Evolutionary conservation across 2,329 filamentous ascomycete genomes (phyloP).

Genomic region (Lasiodiplodia hormozganensis): DNA sequence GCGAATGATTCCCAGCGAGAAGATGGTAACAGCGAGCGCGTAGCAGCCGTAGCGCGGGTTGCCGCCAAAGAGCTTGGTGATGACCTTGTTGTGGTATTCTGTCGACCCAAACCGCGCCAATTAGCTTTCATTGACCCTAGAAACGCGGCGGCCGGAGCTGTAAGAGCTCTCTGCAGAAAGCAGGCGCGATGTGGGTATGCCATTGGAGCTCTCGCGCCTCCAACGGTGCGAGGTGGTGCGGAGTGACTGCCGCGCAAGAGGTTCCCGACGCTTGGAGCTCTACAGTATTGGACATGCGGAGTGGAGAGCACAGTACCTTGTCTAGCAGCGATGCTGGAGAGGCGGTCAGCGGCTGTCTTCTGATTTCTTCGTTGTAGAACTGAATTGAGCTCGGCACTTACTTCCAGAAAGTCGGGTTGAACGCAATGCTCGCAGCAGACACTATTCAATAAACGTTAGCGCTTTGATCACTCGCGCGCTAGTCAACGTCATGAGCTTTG

Average conservation of each 20-base stretch:
- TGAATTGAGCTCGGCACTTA: conserved; percentile 58
- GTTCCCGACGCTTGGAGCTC: neutral
- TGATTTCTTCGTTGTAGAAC: conserved; percentile 5
- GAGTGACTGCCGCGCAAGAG: neutral
- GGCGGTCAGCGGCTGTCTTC: conserved; percentile 28
- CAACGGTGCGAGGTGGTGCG: neutral
- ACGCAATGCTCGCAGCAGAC: conserved; percentile 80
- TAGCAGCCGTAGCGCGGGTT: conserved; percentile 85
- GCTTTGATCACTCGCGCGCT: neutral
- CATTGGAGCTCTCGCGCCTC: neutral
- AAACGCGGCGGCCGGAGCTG: neutral
- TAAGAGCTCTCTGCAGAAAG: conserved; percentile 7
- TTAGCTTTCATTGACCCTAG: neutral
- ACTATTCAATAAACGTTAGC: conserved; percentile 59
- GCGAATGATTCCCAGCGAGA: conserved; percentile 86
- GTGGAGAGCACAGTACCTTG: conserved; percentile 65
- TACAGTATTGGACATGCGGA: conserved; percentile 28
- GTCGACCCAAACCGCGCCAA: neutral
- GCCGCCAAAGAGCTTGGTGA: conserved; percentile 86
- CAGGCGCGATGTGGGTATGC: neutral
- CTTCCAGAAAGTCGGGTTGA: conserved; percentile 99
- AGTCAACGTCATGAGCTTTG: neutral
- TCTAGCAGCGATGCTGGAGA: conserved; percentile 76
- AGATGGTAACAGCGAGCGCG: conserved; percentile 85
- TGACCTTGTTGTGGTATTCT: conserved; percentile 91